Base-by-base conservation (phyloP, 1,284 basidiomycete species). In the Puccinia hordei region DNA sequence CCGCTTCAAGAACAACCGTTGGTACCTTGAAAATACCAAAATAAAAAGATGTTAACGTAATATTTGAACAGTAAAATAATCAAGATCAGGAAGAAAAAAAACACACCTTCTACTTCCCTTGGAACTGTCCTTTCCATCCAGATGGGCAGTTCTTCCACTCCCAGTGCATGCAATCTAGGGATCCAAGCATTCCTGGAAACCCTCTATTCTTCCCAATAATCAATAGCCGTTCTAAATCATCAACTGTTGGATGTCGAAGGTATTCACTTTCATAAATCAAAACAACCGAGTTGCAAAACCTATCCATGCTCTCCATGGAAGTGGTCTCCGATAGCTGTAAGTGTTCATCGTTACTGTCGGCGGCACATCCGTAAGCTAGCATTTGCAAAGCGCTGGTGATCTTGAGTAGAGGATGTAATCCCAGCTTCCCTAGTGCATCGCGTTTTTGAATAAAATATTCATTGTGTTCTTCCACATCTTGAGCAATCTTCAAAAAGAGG, bases 121-220 rank as follows among this genome's bases (percentile, higher is more conserved):
- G 22, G 44, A 44, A 72, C 15, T 53, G 44, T 2, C 46, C 69
- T 72, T n/a, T 35, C 69, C 38, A 72, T 9, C 10, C 69, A n/a
- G 22, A 2, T 8, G 69, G 69, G 44, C 69, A 72, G 24, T 72
- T 72, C 44, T 72, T 72, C 69, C 69, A 72, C 5, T 5, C 19
- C 69, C 69, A 72, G 24, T 72, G 69, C 69, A 72, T 72, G 6
- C 69, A 72, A 33, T 72, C 44, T 8, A 72, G 12, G 2, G 41
- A 49, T 3, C 69, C 69, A 30, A 49, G 38, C 38, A 46, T 49
- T 2, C 69, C 44, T 15, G 69, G 69, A 22, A 72, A 72, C 2
- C 69, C 69, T 3, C 69, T 17, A 13, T 68, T 38, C n/a, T 68
- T 33, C 2, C 22, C 22, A 3, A 38, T 44, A 33, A 13, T 19